Base-by-base conservation (phyloP, 371 early-diverging fungal species). In the Apophysomyces ossiformis region DNA sequence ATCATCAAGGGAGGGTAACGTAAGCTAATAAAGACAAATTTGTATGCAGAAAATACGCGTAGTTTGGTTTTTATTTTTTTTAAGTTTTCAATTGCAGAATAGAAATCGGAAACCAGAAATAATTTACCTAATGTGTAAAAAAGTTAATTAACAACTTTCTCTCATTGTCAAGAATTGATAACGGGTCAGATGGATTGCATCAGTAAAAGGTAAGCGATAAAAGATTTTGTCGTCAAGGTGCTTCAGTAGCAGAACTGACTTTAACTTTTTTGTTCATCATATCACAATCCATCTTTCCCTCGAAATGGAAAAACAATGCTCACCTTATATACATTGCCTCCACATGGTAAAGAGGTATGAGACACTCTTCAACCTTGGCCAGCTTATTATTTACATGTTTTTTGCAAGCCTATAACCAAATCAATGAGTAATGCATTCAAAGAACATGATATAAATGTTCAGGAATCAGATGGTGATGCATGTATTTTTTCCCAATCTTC, bases 241-340 rank as follows among this genome's bases (percentile, higher is more conserved):
- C 54, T 50, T 50, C 54, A 50, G 54, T 50, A 50, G 54, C 54
- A 50, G 54, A 50, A 50, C 54, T 50, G 54, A 50, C 54, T 18
- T 18, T 21, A 50, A 26, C 32, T 26, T 50, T 50, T 50, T 50
- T 9, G 9, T 26, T 50, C 54, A 50, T 50, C 54, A 50, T 50
- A 18, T 41, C 41, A 45, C 54, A 50, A 50, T 50, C 54, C 54
- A 18, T 18, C 21, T 11, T 21, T 32, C 5, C 21, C 54, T 4
- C 9, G 21, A 9, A 21, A 50, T 21, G 21, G 54, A 32, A 50
- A 26, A 1, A 21, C 54, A 26, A 21, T 50, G 54, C 54, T 50
- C 54, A 50, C 54, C 54, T 50, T 50, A 21, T 21, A 26, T 26
- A 26, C 32, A 26, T 26, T 26, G 32, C 32, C 32, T 26, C 32